Percentiles rank a stretch among this genome's conserved stretches.
phyloP scores from a whole-genome alignment of 768 basidiomycete genomes.

The Trametes meyenii region DNA sequence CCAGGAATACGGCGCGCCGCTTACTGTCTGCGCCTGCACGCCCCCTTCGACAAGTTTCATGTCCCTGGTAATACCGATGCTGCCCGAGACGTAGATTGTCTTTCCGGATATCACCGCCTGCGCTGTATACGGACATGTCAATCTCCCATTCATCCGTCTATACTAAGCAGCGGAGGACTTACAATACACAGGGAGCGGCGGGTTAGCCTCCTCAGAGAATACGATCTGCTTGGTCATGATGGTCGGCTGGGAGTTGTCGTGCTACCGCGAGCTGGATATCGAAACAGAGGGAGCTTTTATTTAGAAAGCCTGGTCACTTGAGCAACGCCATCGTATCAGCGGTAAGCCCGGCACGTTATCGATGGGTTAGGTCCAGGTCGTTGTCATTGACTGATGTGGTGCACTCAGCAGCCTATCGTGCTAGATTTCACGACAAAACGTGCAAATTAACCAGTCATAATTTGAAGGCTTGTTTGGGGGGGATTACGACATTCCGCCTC shows the following conservation, averaged over 20 bases:
- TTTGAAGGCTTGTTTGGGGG: too few relatives aligned
- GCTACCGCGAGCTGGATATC: background rate
- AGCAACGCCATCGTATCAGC: conserved; percentile 3
- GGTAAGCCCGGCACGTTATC: background rate
- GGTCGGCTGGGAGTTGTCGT: background rate
- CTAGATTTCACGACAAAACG: too few relatives aligned
- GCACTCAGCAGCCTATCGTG: background rate
- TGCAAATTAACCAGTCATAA: too few relatives aligned
- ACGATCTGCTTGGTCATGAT: conserved; percentile 37
- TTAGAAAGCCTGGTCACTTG: background rate
- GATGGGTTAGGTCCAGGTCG: background rate
- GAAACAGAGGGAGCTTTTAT: conserved; percentile 2
- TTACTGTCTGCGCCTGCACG: conserved; percentile 41
- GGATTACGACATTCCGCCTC: too few relatives aligned
- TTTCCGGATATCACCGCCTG: conserved; percentile 41
- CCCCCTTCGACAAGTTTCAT: conserved; percentile 40
- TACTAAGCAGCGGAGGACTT: background rate
- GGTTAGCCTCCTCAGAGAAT: conserved; percentile 35
- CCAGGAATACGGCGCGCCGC: conserved; percentile 14
- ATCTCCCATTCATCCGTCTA: background rate
- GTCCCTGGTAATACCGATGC: conserved; percentile 39
- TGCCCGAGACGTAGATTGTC: conserved; percentile 45
- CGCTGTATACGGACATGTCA: conserved; percentile 28
- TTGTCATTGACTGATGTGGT: background rate
- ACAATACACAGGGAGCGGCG: conserved; percentile 41